Evolutionary conservation across 2,329 filamentous ascomycete genomes (phyloP), one percentile per base, ranked within the genome.

Genomic region (Mycogone perniciosa): DNA sequence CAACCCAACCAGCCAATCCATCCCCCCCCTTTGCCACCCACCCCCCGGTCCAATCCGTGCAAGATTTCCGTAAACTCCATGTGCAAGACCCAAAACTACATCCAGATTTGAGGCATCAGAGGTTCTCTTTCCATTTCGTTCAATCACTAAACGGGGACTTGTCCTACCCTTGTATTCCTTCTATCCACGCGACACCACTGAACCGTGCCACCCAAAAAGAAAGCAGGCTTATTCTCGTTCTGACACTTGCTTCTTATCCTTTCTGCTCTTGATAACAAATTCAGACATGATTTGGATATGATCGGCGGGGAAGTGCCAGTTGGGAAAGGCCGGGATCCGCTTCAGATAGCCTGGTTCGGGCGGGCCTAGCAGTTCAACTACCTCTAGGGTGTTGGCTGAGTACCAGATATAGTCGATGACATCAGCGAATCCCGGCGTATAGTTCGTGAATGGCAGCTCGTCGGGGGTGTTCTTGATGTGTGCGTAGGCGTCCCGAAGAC

Each of bases 361-460:
- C 40, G 92, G 87, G 31, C 91, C 91, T 4, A 96, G 82, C 48
- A 96, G 71, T 48, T 86, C 86, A 13, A 89, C 85, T 27, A 95
- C 87, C 64, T 93, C 88, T 41, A 96, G 76, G 26, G 86, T 84
- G 68, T 93, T 96, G 52, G 89, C 92, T 51, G 90, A 91, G 71
- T 95, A 99, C 90, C 91, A 97, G 62, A 99, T 89, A 69, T 97
- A 96, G 67, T 99, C 93, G 59, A 99, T 87, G 51, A 95, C 88
- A 55, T 90, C 91, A 46, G 82, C 81, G 71, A 96, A 99, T n/a
- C 84, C 83, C 1, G 93, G 91, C 10, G 90, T 95, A 70, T 97
- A 99, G 70, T 99, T 99, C 43, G 93, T 99, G 68, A 96, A 99
- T 4, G 84, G 83, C 60, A 97, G 74, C 65, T 96, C 89, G 52